Evolutionary conservation across 2,329 filamentous ascomycete species (phyloP), one percentile per base, ranked within the genome.

Genomic region (Cyphellophora europaea): DNA sequence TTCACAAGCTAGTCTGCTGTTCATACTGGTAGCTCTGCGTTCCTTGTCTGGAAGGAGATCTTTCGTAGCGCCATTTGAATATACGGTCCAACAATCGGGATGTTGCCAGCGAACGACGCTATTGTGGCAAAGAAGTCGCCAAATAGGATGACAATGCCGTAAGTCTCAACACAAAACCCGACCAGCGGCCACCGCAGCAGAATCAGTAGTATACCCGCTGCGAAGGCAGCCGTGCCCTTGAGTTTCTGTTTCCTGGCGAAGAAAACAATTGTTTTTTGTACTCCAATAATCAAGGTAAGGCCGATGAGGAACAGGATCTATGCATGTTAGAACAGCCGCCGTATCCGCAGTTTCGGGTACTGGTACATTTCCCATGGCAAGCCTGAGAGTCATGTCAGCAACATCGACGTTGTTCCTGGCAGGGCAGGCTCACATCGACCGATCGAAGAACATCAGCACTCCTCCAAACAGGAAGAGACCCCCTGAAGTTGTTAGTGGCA

Each of bases 251-350:
- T 80, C 42, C 91, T 82, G 33, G 87, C 84, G 68, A 98, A 98
- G 77, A 98, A 98, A 56, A 82, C 69, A 45, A 89, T 69, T 0
- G 91, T 96, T 58, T 95, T 95, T 59, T 82, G 74, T 15, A 85
- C 74, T 28, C 91, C 91, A 63, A 98, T 94, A 52, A 96, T 93
- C 40, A 96, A 82, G 18, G 88, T 93, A 16, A 98, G 77, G 58
- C 91, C 91, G 65, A 94, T 85, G 36, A 98, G 77, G 71, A 98
- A 96, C 59, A 98, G 86, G 60, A 98, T 93, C 86, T 93, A 52
- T 18, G 16, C 4, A 30, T 38, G 21, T 33, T 15, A 15, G 43
- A 32, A 45, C 43, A 16, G 25, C 8, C 11, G 12, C 19, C 30
- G 38, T 19, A 33, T 43, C 43, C 31, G 37, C 38, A 40, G 33